A percentile compares a stretch with the other conserved stretches of the same genome.
Conservation (phyloP, 371 early-diverging fungal genomes). For the Batrachochytrium dendrobatidis region DNA sequence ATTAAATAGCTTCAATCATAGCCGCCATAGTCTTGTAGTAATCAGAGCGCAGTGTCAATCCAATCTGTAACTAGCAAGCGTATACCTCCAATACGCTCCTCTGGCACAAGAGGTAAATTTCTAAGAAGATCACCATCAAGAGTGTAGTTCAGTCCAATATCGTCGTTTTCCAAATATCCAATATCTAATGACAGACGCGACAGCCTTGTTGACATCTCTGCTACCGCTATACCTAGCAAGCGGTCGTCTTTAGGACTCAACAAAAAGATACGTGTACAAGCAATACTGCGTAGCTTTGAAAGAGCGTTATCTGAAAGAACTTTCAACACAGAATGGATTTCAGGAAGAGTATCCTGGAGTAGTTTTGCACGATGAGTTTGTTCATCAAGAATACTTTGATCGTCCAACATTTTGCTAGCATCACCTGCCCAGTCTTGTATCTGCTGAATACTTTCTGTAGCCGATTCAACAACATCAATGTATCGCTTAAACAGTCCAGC, state of each 20-base stretch:
- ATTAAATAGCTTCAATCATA: too few relatives aligned
- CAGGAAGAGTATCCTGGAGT: not conserved
- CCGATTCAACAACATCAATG: not conserved
- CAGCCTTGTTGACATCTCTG: not conserved
- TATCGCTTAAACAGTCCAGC: not conserved
- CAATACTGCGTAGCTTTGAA: not conserved
- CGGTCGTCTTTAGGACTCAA: not conserved
- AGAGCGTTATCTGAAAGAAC: not conserved
- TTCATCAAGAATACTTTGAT: not conserved
- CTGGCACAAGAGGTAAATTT: constrained; percentile 1
- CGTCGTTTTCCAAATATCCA: too few relatives aligned
- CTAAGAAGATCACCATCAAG: too few relatives aligned
- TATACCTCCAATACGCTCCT: not conserved
- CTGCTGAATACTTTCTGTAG: not conserved
- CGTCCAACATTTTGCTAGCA: not conserved
- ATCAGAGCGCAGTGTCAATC: too few relatives aligned
- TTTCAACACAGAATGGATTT: not conserved
- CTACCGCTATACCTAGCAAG: not conserved
- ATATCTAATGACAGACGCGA: too few relatives aligned
- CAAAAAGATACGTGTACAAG: not conserved
- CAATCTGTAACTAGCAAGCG: not conserved
- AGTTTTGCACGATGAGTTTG: not conserved
- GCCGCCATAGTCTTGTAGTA: too few relatives aligned
- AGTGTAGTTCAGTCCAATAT: too few relatives aligned
- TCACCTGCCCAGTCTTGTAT: not conserved